phyloP scores from a whole-genome alignment of 2,329 filamentous ascomycete species.

The Beauveria scarabaeidicola region DNA sequence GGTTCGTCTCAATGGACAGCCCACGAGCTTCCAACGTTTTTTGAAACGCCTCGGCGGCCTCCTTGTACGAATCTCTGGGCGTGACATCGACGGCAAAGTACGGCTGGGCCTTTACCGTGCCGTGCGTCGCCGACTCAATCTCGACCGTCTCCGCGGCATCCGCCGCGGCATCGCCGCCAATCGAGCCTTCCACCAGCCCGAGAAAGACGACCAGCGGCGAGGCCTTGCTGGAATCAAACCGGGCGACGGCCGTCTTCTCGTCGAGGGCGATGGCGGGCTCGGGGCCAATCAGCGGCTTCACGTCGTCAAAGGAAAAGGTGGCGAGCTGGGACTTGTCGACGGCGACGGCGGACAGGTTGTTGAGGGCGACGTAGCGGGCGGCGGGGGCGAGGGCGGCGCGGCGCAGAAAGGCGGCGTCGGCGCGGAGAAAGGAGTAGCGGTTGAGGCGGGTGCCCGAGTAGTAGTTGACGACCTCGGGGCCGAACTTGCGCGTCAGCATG shows the following conservation, averaged over 20 bases:
- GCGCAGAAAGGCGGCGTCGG: conserved; percentile 61
- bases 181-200: conserved; percentile 61
- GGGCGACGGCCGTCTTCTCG: conserved; percentile 64
- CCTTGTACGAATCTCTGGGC: conserved; percentile 54
- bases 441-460: conserved; percentile 73
- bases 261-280: conserved; percentile 58
- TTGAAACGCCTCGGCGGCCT: conserved; percentile 46
- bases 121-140: conserved; percentile 36
- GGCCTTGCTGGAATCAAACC: conserved; percentile 63
- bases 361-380: conserved; percentile 68
- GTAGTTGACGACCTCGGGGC: conserved; percentile 75
- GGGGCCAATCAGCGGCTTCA: conserved; percentile 60
- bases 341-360: conserved; percentile 67
- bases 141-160: conserved; percentile 19
- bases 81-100: conserved; percentile 90
- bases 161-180: conserved; percentile 34
- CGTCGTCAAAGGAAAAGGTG: conserved; percentile 59
- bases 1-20: conserved; percentile 56
- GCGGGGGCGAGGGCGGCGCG: conserved; percentile 57
- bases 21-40: conserved; percentile 43
- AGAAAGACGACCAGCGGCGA: conserved; percentile 73
- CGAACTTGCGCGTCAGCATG: conserved; percentile 70
- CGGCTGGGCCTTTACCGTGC: conserved; percentile 67
- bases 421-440: conserved; percentile 68
- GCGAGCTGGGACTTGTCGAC: conserved; percentile 49